Evolutionary conservation across 805 yeast genomes (phyloP).

Genomic region (Isabelozyma pseudorhagii): DNA sequence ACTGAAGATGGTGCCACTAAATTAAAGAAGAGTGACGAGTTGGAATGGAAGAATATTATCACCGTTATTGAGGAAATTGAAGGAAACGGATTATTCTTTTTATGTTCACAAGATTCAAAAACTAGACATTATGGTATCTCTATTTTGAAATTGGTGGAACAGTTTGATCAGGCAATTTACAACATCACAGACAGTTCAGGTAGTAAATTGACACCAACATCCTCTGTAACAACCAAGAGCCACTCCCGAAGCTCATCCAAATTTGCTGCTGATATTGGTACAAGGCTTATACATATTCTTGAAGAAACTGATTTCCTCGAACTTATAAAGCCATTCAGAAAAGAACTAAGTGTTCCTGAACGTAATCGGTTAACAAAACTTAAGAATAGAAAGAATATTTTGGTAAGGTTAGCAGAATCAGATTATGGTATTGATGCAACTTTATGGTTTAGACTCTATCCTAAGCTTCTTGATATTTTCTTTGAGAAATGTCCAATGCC

Average conservation of each 20-base stretch:
- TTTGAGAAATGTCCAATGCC: conserved; percentile 87
- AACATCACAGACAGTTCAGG: conserved; percentile 39
- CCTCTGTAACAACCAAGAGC: conserved; percentile 10
- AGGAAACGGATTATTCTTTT: conserved; percentile 89
- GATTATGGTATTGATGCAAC: conserved; percentile 95
- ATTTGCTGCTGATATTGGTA: conserved; percentile 76
- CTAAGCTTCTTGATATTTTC: conserved; percentile 65
- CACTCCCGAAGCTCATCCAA: conserved; percentile 64
- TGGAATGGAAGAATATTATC: conserved; percentile 74
- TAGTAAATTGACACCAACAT: conserved; percentile 5
- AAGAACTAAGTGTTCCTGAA: conserved; percentile 71
- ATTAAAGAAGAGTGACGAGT: conserved; percentile 48
- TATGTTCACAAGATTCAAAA: conserved; percentile 81
- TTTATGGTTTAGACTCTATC: conserved; percentile 89
- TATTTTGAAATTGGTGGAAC: conserved; percentile 74
- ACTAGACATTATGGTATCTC: conserved; percentile 74
- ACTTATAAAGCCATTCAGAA: conserved; percentile 50
- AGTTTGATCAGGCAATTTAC: conserved; percentile 79
- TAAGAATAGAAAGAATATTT: conserved; percentile 58
- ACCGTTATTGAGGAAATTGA: conserved; percentile 92
- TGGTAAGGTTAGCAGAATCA: conserved; percentile 81
- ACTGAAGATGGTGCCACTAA: conserved; percentile 21
- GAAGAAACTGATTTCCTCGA: conserved; percentile 68
- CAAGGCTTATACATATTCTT: conserved; percentile 71
- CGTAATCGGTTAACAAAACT: conserved; percentile 65